A percentile compares a stretch with the other conserved stretches of the same genome.
phyloP scores from a whole-genome alignment of 2,329 filamentous ascomycete species.

The Ophiostoma pallidulum region DNA sequence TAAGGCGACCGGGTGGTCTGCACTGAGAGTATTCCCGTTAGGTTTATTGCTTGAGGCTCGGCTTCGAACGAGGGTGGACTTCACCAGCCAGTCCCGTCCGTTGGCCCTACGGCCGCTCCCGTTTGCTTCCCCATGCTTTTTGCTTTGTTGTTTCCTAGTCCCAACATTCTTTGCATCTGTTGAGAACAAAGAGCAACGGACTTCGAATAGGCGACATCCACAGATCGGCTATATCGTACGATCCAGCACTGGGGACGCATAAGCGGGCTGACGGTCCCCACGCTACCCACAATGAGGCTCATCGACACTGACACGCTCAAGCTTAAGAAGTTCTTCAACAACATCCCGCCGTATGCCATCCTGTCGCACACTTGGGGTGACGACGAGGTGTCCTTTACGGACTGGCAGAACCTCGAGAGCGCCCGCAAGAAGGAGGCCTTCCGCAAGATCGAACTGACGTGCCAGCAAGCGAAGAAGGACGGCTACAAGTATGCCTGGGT shows the following conservation, averaged over 20 bases:
- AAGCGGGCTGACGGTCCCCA: too few species aligned
- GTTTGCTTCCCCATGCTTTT: background rate
- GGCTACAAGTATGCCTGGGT: conserved; percentile 26
- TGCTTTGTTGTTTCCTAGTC: too few species aligned
- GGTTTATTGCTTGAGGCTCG: background rate
- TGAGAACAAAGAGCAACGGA: too few species aligned
- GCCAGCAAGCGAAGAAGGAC: conserved; percentile 19
- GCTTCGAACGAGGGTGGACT: too few species aligned
- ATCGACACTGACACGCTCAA: conserved; percentile 10
- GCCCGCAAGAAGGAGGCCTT: conserved; percentile 16
- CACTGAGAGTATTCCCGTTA: too few species aligned
- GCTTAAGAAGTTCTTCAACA: conserved; percentile 9
- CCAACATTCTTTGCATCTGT: too few species aligned
- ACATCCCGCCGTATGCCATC: conserved; percentile 23
- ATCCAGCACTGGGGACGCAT: too few species aligned
- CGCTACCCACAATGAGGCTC: conserved; percentile 13
- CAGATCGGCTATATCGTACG: too few species aligned
- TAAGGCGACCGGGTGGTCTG: too few species aligned
- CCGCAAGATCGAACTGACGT: conserved; percentile 20
- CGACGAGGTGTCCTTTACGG: conserved; percentile 22
- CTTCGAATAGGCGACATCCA: too few species aligned
- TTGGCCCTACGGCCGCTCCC: background rate
- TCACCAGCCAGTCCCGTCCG: too few species aligned
- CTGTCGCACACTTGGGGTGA: conserved; percentile 25
- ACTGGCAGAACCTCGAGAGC: conserved; percentile 13